Evolutionary conservation across 2,329 filamentous ascomycete species (phyloP).

Genomic region (Talaromyces sp.): DNA sequence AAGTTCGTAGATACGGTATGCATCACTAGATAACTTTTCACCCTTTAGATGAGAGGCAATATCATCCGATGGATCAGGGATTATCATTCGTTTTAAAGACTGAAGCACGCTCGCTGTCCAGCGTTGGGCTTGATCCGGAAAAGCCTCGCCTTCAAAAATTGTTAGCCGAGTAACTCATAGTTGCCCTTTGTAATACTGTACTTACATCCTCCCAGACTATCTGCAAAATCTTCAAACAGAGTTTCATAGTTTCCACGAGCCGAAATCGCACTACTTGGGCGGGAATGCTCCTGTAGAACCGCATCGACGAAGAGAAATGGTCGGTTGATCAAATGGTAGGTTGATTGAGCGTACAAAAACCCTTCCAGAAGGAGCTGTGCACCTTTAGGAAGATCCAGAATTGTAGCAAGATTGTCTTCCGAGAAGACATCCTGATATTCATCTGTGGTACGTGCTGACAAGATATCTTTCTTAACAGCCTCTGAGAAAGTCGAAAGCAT

Average conservation of each 20-base stretch:
- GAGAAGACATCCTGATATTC: not conserved
- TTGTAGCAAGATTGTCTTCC: not conserved
- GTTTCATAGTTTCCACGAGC: not conserved
- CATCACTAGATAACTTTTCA: not conserved
- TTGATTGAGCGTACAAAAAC: not conserved
- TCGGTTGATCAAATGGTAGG: not conserved
- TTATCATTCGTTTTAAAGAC: not conserved
- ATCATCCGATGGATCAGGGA: not conserved
- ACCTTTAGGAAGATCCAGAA: not conserved
- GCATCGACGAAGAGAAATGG: constrained; percentile 13
- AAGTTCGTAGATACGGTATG: constrained; percentile 3
- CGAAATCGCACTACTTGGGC: not conserved
- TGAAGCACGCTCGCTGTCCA: constrained; percentile 7
- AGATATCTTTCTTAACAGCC: not conserved
- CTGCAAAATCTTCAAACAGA: not conserved
- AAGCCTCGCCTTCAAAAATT: not conserved
- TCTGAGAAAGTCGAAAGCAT: not conserved
- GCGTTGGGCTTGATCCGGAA: not conserved
- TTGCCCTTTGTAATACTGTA: not conserved
- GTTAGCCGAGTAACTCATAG: not conserved
- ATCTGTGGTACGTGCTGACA: not conserved
- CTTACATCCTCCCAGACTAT: not conserved
- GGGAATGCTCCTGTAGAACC: not conserved
- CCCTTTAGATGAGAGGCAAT: not conserved
- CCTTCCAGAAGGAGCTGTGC: not conserved